Evolutionary conservation across 495 filamentous ascomycete species (phyloP).

Genomic region (Bacidia gigantensis): DNA sequence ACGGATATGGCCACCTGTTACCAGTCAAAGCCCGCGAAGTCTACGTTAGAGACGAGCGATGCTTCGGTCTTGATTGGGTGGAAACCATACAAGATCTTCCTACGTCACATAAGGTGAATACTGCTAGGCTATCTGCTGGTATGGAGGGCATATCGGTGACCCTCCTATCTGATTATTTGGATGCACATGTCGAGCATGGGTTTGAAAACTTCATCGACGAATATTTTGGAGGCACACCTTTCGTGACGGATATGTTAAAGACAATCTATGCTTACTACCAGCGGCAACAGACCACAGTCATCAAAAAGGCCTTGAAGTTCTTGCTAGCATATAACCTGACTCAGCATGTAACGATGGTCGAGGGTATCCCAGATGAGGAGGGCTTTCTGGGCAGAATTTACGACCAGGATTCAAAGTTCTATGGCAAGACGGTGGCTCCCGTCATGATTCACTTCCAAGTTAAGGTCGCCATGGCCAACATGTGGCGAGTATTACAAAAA

Average conservation of each 20-base stretch:
- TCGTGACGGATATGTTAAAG: conserved; percentile 87
- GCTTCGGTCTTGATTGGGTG: conserved; percentile 83
- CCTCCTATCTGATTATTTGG: conserved; percentile 72
- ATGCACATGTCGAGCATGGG: conserved; percentile 77
- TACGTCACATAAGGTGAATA: conserved; percentile 67
- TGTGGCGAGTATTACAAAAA: conserved; percentile 93
- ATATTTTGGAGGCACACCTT: conserved; percentile 85
- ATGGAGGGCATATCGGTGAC: conserved; percentile 67
- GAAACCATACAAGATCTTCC: conserved; percentile 60
- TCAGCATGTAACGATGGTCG: conserved; percentile 79
- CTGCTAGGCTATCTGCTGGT: conserved; percentile 71
- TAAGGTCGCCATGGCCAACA: conserved; percentile 83
- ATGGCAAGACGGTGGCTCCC: conserved; percentile 75
- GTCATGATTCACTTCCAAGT: conserved; percentile 99
- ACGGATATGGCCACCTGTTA: conserved; percentile 78
- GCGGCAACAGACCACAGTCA: conserved; percentile 67
- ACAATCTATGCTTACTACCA: conserved; percentile 81
- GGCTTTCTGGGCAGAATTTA: conserved; percentile 65
- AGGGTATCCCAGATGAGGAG: conserved; percentile 72
- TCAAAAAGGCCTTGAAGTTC: conserved; percentile 83
- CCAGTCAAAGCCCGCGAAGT: conserved; percentile 85
- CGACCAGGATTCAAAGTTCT: conserved; percentile 62
- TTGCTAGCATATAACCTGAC: conserved; percentile 89
- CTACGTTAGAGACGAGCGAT: conserved; percentile 78
- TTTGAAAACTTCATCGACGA: conserved; percentile 73